Evolutionary conservation across 306 rosid genomes (phyloP).

Genomic region (Vachellia collinsii): DNA sequence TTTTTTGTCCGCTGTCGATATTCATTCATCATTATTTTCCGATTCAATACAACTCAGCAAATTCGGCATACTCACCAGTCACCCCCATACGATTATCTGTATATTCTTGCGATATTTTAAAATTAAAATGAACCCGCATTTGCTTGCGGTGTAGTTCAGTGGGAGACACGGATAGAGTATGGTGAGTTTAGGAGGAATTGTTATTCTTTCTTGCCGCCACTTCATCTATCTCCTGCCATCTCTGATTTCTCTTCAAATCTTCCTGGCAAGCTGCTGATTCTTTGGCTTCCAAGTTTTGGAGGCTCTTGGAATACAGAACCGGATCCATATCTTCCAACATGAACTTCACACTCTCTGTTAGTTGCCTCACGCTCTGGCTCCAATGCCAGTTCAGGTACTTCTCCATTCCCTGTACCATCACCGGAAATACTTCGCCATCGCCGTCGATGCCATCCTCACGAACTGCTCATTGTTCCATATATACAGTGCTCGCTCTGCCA

Average conservation of each 20-base stretch:
- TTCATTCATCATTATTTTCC: neutral
- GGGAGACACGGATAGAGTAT: constrained; percentile 49
- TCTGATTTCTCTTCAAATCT: constrained; percentile 57
- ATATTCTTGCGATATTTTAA: neutral
- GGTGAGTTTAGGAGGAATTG: constrained; percentile 45
- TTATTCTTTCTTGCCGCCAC: constrained; percentile 53
- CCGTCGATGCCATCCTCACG: constrained; percentile 68
- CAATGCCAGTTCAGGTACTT: constrained; percentile 76
- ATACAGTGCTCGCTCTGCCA: constrained; percentile 84
- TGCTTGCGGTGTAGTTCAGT: constrained; percentile 31
- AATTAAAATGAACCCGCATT: constrained; percentile 25
- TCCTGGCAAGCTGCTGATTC: constrained; percentile 48
- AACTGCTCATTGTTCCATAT: constrained; percentile 91
- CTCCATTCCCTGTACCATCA: constrained; percentile 75
- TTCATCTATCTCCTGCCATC: constrained; percentile 69
- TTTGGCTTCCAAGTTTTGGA: constrained; percentile 52
- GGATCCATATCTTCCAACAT: constrained; percentile 85
- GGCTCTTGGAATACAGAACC: constrained; percentile 54
- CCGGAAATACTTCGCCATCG: constrained; percentile 66
- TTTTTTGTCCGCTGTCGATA: neutral
- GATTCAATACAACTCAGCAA: neutral
- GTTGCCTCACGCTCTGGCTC: constrained; percentile 65
- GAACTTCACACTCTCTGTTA: constrained; percentile 67
- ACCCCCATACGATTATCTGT: neutral
- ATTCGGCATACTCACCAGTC: neutral